phyloP scores from a whole-genome alignment of 257 asterid genomes.

The Cinchona pubescens region DNA sequence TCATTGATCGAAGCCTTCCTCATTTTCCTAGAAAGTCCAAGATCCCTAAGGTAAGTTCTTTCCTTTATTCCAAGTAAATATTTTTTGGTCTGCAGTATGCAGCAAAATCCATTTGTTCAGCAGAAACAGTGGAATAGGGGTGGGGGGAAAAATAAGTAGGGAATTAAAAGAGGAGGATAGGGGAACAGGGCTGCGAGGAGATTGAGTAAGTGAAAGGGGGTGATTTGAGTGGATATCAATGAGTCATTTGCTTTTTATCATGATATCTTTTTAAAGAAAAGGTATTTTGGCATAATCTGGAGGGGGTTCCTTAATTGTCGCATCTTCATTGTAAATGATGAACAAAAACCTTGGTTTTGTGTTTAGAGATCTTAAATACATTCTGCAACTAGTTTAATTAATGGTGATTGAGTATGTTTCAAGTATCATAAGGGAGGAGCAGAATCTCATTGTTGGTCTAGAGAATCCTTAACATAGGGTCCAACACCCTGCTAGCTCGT shows the following conservation, averaged over 20 bases:
- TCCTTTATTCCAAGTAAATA: conserved; percentile 8
- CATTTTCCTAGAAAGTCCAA: conserved; percentile 78
- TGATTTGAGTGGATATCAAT: too few relatives aligned
- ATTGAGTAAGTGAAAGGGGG: too few relatives aligned
- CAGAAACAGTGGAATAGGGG: neutral
- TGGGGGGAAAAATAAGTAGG: neutral
- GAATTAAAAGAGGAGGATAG: neutral
- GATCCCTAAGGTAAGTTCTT: conserved; percentile 70
- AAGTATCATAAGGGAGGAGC: too few relatives aligned
- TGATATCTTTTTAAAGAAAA: too few relatives aligned
- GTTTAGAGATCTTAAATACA: neutral
- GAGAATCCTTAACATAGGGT: too few relatives aligned
- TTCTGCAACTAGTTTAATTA: neutral
- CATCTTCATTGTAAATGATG: too few relatives aligned
- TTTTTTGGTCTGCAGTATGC: conserved; percentile 13
- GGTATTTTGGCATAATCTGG: too few relatives aligned
- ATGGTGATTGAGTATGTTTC: neutral
- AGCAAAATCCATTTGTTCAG: neutral
- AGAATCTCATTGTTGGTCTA: too few relatives aligned
- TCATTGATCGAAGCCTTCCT: conserved; percentile 89
- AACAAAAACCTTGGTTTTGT: neutral
- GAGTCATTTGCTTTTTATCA: too few relatives aligned
- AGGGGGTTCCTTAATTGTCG: too few relatives aligned
- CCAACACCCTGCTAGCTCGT: too few relatives aligned
- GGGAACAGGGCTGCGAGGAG: neutral